Evolutionary conservation across 176 grass and related monocot genomes (phyloP).

Genomic region (Bonia amplexicaulis): DNA sequence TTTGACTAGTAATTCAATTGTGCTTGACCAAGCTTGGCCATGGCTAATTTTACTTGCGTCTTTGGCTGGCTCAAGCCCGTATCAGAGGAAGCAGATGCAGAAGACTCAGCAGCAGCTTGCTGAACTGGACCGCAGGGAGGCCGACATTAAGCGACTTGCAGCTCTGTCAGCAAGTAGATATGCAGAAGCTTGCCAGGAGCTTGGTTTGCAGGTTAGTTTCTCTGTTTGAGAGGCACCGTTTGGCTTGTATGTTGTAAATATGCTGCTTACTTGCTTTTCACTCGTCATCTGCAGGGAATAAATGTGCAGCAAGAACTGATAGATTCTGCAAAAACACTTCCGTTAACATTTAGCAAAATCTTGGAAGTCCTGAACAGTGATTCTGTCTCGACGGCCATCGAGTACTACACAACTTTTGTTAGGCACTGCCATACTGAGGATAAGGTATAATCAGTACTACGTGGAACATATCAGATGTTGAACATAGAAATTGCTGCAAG

Average conservation of each 20-base stretch:
- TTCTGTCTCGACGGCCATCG: slow-evolving; percentile 55
- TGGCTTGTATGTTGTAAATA: not conserved
- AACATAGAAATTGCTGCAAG: not conserved
- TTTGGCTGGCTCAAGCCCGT: slow-evolving; percentile 52
- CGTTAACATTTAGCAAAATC: slow-evolving; percentile 69
- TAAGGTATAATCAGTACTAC: slow-evolving; percentile 44
- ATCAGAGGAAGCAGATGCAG: slow-evolving; percentile 91
- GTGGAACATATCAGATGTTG: not conserved
- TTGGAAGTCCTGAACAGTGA: slow-evolving; percentile 73
- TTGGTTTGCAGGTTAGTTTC: slow-evolving; percentile 64
- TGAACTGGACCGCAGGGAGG: slow-evolving; percentile 81
- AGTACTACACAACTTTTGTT: slow-evolving; percentile 72
- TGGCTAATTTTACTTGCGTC: not conserved
- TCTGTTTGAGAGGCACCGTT: not conserved
- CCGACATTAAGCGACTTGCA: slow-evolving; percentile 79
- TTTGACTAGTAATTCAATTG: not conserved
- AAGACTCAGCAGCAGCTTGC: slow-evolving; percentile 89
- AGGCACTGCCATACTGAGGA: slow-evolving; percentile 85
- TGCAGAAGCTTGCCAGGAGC: slow-evolving; percentile 82
- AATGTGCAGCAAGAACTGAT: slow-evolving; percentile 78
- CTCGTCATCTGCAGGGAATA: slow-evolving; percentile 43
- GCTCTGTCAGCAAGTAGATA: slow-evolving; percentile 75
- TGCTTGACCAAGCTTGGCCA: not conserved
- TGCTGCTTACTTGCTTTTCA: not conserved
- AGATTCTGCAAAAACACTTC: slow-evolving; percentile 78